phyloP scores from a whole-genome alignment of 306 rosid genomes.

The Vachellia pachyceras region DNA sequence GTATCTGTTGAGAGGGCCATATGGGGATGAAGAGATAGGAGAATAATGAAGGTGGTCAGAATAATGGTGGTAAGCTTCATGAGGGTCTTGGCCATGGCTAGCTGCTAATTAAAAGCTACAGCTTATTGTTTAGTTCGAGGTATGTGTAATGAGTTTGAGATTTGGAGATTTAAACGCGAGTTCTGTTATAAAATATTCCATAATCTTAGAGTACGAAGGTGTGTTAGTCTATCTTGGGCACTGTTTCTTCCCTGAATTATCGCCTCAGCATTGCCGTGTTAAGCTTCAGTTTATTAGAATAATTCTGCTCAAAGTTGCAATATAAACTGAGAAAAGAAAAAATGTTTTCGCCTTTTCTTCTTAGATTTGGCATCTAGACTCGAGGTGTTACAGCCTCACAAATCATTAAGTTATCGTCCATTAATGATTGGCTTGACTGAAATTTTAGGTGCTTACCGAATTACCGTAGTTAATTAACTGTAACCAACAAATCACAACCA shows the following conservation, averaged over 20 bases:
- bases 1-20: slow-evolving; percentile 38
- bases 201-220: slow-evolving; percentile 47
- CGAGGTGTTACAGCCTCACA: background rate
- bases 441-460: no score
- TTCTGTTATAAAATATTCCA: slow-evolving; percentile 41
- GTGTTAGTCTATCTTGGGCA: background rate
- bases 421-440: no score
- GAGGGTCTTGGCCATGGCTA: slow-evolving; percentile 50
- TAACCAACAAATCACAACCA: no score
- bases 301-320: background rate
- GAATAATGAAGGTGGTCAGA: slow-evolving; percentile 43
- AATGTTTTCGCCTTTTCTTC: background rate
- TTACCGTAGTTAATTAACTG: background rate
- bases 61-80: slow-evolving; percentile 52
- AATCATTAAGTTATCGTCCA: no score
- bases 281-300: background rate
- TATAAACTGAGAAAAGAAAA: background rate
- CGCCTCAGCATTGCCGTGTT: background rate
- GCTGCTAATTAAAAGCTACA: background rate
- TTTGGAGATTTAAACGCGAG: slow-evolving; percentile 28
- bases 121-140: slow-evolving; percentile 5
- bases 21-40: slow-evolving; percentile 34
- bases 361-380: background rate
- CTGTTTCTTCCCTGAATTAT: slow-evolving; percentile 33
- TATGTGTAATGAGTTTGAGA: background rate